Percentiles rank a stretch among this genome's conserved stretches.
These are phyloP conservation scores for Dendrobium officinale DNA, from an alignment of 106 monocot genomes.

Conservation along the genomic window DNA sequence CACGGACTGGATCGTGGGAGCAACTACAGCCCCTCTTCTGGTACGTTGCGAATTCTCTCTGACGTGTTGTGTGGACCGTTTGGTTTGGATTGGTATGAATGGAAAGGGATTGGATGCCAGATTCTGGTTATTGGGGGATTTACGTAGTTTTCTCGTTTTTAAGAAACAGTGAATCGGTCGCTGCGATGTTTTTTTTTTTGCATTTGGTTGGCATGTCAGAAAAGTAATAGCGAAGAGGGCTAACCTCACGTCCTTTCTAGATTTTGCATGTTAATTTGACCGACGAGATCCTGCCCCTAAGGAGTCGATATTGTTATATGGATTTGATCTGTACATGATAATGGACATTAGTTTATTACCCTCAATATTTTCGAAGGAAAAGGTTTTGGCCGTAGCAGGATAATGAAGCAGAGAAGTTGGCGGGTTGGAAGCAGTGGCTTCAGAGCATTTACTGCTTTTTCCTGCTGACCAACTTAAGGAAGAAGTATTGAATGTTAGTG, in stretches of 20 bases:
- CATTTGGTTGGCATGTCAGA: constrained; percentile 3
- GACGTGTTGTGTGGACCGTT: too few species aligned
- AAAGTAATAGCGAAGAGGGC: background rate
- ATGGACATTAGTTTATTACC: background rate
- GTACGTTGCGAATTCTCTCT: constrained; percentile 15
- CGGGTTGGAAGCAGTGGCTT: background rate
- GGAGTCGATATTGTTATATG: background rate
- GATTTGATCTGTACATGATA: background rate
- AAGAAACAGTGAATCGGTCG: too few species aligned
- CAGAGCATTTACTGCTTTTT: background rate
- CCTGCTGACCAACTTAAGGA: background rate
- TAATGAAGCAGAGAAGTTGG: background rate
- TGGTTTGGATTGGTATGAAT: too few species aligned
- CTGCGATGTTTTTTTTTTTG: constrained; percentile 1
- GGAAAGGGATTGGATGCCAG: background rate
- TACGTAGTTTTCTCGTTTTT: background rate
- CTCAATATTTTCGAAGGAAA: too few species aligned
- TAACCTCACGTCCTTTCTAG: too few species aligned
- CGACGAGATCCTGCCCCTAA: background rate
- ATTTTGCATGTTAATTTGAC: background rate
- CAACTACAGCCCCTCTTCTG: constrained; percentile 38
- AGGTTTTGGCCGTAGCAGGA: too few species aligned
- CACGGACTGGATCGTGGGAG: background rate
- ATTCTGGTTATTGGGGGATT: background rate
- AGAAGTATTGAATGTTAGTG: background rate